These are phyloP conservation scores for Abrus precatorius DNA, from an alignment of 306 rosid genomes.

Conservation along the genomic window DNA sequence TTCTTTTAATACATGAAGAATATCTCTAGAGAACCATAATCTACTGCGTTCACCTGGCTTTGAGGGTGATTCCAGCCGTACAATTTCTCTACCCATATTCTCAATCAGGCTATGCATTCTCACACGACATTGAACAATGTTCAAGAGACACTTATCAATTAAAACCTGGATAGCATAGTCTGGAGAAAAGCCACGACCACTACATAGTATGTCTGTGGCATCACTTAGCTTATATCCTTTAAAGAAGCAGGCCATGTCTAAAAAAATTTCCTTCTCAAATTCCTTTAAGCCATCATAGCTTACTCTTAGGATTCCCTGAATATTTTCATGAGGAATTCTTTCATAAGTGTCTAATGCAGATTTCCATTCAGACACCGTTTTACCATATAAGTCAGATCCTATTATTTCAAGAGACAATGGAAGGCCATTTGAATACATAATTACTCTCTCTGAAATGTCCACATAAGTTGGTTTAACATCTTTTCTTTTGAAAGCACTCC, in stretches of 20 bases:
- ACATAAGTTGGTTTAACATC: neutral
- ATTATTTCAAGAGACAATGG: neutral
- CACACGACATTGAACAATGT: neutral
- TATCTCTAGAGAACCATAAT: slow-evolving; percentile 1
- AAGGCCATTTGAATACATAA: neutral
- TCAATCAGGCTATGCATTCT: slow-evolving; percentile 1
- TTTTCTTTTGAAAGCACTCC: slow-evolving; percentile 1
- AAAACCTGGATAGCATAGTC: neutral
- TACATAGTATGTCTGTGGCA: neutral
- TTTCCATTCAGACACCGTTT: slow-evolving; percentile 4
- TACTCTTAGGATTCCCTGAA: slow-evolving; percentile 23
- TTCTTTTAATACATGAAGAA: slow-evolving; percentile 3
- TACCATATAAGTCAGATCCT: neutral
- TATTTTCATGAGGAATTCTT: slow-evolving; percentile 26
- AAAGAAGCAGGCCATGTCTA: slow-evolving; percentile 17
- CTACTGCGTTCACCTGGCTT: slow-evolving; percentile 21
- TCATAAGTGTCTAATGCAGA: slow-evolving; percentile 10
- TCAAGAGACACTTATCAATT: slow-evolving; percentile 24
- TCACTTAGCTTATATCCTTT: neutral
- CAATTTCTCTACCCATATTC: neutral
- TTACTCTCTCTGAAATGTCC: neutral
- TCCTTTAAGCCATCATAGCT: slow-evolving; percentile 7
- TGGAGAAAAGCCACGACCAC: neutral
- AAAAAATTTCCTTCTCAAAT: neutral
- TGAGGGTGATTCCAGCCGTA: neutral